Evolutionary conservation across 1,139 yeast species (phyloP), one percentile per base, ranked within the genome.

Genomic region (Suhomyces bolitotheri): DNA sequence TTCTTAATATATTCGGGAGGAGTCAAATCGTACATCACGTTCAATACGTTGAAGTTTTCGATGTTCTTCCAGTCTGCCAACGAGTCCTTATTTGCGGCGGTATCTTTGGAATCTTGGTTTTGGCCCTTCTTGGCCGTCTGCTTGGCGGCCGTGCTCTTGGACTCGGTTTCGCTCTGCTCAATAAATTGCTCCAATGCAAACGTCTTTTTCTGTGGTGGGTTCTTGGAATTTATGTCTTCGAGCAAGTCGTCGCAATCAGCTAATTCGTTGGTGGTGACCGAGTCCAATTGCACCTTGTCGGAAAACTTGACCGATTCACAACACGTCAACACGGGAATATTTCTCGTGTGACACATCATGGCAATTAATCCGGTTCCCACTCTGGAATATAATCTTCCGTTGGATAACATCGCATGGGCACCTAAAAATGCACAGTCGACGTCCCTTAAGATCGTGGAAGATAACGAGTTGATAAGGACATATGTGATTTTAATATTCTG

Each of bases 291-390:
- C 5, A 94, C 97, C 49, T 94, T 82, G 56, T 92, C 97, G 11
- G 95, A 82, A 56, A 94, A 94, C 62, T 94, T 94, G 58, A 94
- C 78, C 30, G 95, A 82, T 60, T 94, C 98, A 66, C 98, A 92
- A 50, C 96, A 86, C 2, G 95, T 96, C 46, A 92, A 73, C 4
- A 92, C 97, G 0, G 98, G 97, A 36, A 92, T 86, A 51, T 89
- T 86, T 54, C 92, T 78, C 38, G 86, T 78, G 49, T 85, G 82
- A 25, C 96, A 89, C 66, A 87, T 79, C 86, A 90, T 86, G 7
- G 97, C 95, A 31, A 94, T 78, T 62, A 90, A 71, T 2, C 97
- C 97, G 11, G 97, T 84, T 12, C 99, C 99, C 12, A 89, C 97
- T 44, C 99, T 76, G 2, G 97, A 85, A 56, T 87, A 89, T 40